A percentile compares a stretch with the other conserved stretches of the same genome.
These are phyloP conservation scores for Emericellopsis cladophorae DNA, from an alignment of 2,329 filamentous ascomycete species.

Conservation along the genomic window DNA sequence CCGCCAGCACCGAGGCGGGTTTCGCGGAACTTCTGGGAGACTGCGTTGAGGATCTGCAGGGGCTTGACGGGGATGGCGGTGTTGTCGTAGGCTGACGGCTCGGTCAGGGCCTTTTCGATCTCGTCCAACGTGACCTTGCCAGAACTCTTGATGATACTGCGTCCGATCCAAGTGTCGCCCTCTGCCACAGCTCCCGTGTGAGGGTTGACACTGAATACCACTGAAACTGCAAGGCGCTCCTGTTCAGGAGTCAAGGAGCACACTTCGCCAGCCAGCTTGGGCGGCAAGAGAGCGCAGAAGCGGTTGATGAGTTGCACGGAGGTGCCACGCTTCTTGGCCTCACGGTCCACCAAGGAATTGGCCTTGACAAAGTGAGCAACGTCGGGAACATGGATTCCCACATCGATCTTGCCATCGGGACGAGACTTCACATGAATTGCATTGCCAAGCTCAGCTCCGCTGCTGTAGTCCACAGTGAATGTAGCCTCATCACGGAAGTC, in stretches of 20 bases:
- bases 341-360: constrained; percentile 88
- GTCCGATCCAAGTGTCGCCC: constrained; percentile 86
- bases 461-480: constrained; percentile 87
- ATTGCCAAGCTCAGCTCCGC: constrained; percentile 77
- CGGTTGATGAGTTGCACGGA: constrained; percentile 91
- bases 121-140: constrained; percentile 77
- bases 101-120: constrained; percentile 69
- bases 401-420: constrained; percentile 75
- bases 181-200: constrained; percentile 68
- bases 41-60: constrained; percentile 66
- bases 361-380: constrained; percentile 94
- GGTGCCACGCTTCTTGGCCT: constrained; percentile 95
- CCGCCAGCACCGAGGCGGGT: constrained; percentile 69
- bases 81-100: constrained; percentile 48
- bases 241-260: constrained; percentile 81
- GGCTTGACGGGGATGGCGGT: constrained; percentile 58
- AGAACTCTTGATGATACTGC: constrained; percentile 82
- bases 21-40: constrained; percentile 86
- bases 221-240: constrained; percentile 81
- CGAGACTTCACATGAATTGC: constrained; percentile 84
- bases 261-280: constrained; percentile 73
- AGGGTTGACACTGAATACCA: constrained; percentile 83
- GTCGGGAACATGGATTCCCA: constrained; percentile 91
- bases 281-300: constrained; percentile 74
- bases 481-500: constrained; percentile 83